A percentile compares a stretch with the other conserved stretches of the same genome.
phyloP scores from a whole-genome alignment of 352 stramenopile genomes.

The Globisporangium spinosum region DNA sequence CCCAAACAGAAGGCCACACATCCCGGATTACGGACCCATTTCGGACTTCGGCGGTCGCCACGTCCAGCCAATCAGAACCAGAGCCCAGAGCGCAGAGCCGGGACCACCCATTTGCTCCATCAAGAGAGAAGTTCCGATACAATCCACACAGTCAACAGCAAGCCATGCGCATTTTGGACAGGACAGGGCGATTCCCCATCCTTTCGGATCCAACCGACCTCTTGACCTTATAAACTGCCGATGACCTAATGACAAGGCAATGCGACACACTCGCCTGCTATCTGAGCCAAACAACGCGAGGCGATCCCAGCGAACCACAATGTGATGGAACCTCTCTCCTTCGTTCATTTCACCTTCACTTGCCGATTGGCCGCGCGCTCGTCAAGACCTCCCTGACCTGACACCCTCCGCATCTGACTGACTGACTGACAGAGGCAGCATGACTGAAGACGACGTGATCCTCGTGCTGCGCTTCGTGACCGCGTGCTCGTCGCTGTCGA shows the following conservation, averaged over 20 bases:
- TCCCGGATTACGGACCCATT: no score
- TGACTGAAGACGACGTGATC: neutral
- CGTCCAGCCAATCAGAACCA: no score
- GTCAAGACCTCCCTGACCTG: neutral
- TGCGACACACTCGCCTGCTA: neutral
- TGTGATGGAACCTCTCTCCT: neutral
- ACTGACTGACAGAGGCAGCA: neutral
- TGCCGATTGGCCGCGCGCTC: neutral
- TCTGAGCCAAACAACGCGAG: neutral
- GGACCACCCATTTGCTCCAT: no score
- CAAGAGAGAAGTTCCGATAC: no score
- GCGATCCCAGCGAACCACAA: neutral
- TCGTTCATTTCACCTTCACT: neutral
- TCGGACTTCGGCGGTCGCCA: no score
- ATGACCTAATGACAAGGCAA: neutral
- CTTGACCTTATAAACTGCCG: no score
- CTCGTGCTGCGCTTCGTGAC: constrained; percentile 21
- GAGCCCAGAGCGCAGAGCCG: no score
- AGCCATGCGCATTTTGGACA: no score
- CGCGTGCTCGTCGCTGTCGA: constrained; percentile 21
- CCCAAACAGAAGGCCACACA: no score
- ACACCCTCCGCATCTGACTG: neutral
- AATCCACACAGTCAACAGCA: no score
- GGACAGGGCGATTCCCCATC: no score
- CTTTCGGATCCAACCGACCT: no score